A percentile compares a stretch with the other conserved stretches of the same genome.
Evolutionary conservation across 257 asterid genomes (phyloP).

Genomic region (Marsdenia floribunda): DNA sequence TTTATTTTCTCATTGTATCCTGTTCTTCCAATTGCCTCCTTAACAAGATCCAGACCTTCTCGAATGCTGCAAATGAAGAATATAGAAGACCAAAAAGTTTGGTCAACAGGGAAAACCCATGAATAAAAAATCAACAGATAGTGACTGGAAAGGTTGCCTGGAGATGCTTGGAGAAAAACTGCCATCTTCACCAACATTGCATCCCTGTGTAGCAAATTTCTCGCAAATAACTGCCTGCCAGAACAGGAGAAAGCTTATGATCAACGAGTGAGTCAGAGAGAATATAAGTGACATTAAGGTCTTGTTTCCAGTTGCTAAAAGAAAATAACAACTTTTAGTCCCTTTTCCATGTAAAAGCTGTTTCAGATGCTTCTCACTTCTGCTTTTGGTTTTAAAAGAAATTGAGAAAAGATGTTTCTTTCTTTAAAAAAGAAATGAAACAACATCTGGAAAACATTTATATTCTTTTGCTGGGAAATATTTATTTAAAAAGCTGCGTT

Average conservation of each 20-base stretch:
- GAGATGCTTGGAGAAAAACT: slow-evolving; percentile 93
- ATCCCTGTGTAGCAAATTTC: slow-evolving; percentile 66
- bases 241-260: slow-evolving; percentile 9
- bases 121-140: slow-evolving; percentile 4
- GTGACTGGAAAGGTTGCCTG: slow-evolving; percentile 52
- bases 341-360: too few relatives aligned
- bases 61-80: slow-evolving; percentile 58
- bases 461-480: not conserved
- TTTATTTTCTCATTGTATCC: slow-evolving; percentile 81
- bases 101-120: slow-evolving; percentile 1
- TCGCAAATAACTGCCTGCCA: slow-evolving; percentile 86
- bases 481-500: not conserved
- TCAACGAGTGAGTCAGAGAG: slow-evolving; percentile 2
- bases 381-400: too few relatives aligned
- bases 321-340: too few relatives aligned
- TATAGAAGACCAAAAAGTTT: slow-evolving; percentile 16
- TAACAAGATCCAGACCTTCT: slow-evolving; percentile 91
- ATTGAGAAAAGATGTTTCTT: too few relatives aligned
- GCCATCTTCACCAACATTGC: slow-evolving; percentile 97
- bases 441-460: not conserved
- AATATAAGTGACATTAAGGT: not conserved
- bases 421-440: too few relatives aligned
- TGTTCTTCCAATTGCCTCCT: slow-evolving; percentile 89
- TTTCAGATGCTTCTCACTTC: too few relatives aligned
- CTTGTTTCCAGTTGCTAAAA: too few relatives aligned